Percentiles rank a stretch among this genome's conserved stretches.
Conservation (phyloP, 169 alveolate genomes). For the Plasmodium gaboni region DNA sequence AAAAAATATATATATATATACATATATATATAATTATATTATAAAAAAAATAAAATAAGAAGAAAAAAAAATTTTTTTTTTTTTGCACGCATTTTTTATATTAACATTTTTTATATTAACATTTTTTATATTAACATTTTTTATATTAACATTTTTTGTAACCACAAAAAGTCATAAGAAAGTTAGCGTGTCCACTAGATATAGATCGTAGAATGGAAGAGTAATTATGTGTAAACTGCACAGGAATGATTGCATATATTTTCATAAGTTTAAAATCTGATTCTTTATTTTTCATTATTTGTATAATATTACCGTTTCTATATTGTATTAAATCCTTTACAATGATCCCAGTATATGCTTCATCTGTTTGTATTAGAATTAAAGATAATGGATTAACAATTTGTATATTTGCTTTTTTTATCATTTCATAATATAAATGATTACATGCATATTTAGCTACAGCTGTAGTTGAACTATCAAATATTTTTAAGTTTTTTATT, state of each 20-base stretch:
- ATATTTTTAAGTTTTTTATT: constrained; percentile 59
- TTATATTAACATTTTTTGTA: constrained; percentile 5
- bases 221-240: constrained; percentile 45
- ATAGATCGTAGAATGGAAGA: constrained; percentile 65
- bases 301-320: constrained; percentile 66
- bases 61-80: too few relatives aligned
- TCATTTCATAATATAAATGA: constrained; percentile 60
- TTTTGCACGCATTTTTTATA: too few relatives aligned
- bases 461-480: constrained; percentile 55
- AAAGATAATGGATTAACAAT: constrained; percentile 65
- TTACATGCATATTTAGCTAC: constrained; percentile 77
- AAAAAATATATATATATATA: too few relatives aligned
- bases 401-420: constrained; percentile 45
- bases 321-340: constrained; percentile 70
- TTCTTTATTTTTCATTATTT: constrained; percentile 61
- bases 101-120: neutral
- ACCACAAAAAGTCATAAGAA: constrained; percentile 69
- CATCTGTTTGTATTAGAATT: constrained; percentile 69
- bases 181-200: constrained; percentile 76
- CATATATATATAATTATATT: too few relatives aligned
- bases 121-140: neutral
- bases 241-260: constrained; percentile 62
- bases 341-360: constrained; percentile 60
- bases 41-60: too few relatives aligned
- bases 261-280: constrained; percentile 59